Conservation (phyloP, 352 stramenopile species). For the Phytophthora pluvialis region DNA sequence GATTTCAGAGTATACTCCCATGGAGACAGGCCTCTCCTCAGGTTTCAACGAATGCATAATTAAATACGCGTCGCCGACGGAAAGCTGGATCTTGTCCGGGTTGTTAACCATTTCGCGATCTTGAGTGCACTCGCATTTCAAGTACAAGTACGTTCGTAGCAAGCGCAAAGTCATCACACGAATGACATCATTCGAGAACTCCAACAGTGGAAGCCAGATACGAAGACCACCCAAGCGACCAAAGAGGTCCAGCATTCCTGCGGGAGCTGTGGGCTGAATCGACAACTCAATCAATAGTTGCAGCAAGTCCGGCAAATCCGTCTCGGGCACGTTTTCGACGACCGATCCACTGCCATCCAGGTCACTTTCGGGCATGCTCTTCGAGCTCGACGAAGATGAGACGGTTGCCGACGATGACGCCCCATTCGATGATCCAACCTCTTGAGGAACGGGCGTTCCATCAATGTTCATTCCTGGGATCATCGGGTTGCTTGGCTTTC, state of each 20-base stretch:
- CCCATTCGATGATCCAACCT: slow-evolving; percentile 43
- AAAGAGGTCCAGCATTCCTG: slow-evolving; percentile 78
- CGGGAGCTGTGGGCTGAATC: slow-evolving; percentile 68
- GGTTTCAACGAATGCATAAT: slow-evolving; percentile 84
- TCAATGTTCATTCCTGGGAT: slow-evolving; percentile 68
- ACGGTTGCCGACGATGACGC: slow-evolving; percentile 53
- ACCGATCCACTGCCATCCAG: slow-evolving; percentile 64
- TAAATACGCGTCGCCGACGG: slow-evolving; percentile 77
- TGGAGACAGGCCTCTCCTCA: slow-evolving; percentile 64
- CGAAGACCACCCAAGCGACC: slow-evolving; percentile 75
- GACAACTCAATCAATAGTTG: slow-evolving; percentile 83
- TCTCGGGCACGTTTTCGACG: slow-evolving; percentile 78
- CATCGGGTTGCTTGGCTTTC: slow-evolving; percentile 80
- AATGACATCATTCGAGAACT: slow-evolving; percentile 74
- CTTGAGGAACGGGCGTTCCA: slow-evolving; percentile 58
- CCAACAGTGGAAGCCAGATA: slow-evolving; percentile 84
- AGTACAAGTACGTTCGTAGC: slow-evolving; percentile 77
- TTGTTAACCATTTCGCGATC: slow-evolving; percentile 70
- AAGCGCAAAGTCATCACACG: slow-evolving; percentile 84
- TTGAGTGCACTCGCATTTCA: slow-evolving; percentile 75
- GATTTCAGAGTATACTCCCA: slow-evolving; percentile 86
- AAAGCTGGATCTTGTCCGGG: slow-evolving; percentile 80
- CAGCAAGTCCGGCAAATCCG: slow-evolving; percentile 76
- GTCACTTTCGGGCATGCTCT: slow-evolving; percentile 73
- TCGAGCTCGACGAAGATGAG: slow-evolving; percentile 40